Evolutionary conservation across 2,329 filamentous ascomycete genomes (phyloP).

Genomic region (Pyrenochaeta sp.): DNA sequence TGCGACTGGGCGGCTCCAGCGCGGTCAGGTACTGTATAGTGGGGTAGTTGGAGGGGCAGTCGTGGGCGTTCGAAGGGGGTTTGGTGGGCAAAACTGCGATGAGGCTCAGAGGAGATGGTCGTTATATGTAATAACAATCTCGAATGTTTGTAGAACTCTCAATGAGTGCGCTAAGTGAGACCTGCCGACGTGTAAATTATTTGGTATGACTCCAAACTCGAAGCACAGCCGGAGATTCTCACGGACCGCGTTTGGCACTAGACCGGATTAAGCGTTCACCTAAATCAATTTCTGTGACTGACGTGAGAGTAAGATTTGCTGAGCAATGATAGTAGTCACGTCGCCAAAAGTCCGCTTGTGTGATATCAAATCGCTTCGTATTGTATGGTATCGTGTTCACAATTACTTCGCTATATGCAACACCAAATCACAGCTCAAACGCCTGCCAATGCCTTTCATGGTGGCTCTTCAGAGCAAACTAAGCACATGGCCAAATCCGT

Average conservation of each 20-base stretch:
- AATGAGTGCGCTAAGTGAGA: not conserved
- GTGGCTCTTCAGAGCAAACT: not conserved
- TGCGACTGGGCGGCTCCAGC: conserved; percentile 7
- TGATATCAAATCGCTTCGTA: conserved; percentile 8
- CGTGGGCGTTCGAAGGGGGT: conserved; percentile 10
- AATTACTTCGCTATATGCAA: conserved; percentile 31
- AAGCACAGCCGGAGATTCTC: conserved; percentile 19
- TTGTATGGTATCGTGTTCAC: conserved; percentile 20
- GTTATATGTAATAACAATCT: not conserved
- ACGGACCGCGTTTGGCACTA: conserved; percentile 24
- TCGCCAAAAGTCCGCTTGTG: not conserved
- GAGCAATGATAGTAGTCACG: not conserved
- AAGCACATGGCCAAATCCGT: not conserved
- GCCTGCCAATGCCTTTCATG: conserved; percentile 41
- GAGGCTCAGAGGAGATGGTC: conserved; percentile 1
- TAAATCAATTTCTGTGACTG: not conserved
- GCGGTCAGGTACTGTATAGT: conserved; percentile 28
- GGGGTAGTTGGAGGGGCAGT: conserved; percentile 42
- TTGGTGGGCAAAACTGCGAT: conserved; percentile 22
- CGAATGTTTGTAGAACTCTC: conserved; percentile 3
- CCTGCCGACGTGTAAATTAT: conserved; percentile 23
- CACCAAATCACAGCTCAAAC: conserved; percentile 30
- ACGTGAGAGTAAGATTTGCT: not conserved
- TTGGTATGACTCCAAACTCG: conserved; percentile 36
- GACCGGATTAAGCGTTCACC: conserved; percentile 3